Conservation (phyloP, 2,329 filamentous ascomycete species). For the Colletotrichum chlorophyti region DNA sequence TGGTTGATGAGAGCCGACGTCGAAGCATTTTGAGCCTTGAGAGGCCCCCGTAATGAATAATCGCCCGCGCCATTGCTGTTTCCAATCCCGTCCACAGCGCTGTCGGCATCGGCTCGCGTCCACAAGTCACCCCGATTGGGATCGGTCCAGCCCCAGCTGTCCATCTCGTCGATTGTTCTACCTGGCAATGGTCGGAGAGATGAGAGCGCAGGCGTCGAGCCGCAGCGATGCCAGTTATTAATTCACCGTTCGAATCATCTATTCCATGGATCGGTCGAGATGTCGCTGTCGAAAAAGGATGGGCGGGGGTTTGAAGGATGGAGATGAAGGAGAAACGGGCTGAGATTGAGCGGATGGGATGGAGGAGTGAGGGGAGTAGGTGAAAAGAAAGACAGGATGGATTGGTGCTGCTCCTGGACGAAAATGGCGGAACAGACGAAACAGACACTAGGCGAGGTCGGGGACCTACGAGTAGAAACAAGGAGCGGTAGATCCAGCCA, state of each 20-base stretch:
- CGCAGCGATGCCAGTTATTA: conserved; percentile 40
- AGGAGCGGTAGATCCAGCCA: conserved; percentile 38
- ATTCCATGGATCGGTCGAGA: conserved; percentile 39
- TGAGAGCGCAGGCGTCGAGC: conserved; percentile 38
- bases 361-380: conserved; percentile 32
- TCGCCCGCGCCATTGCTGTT: conserved; percentile 33
- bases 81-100: conserved; percentile 16
- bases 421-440: conserved; percentile 50
- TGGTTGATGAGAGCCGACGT: conserved; percentile 58
- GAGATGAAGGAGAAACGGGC: conserved; percentile 29
- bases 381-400: conserved; percentile 30
- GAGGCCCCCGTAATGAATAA: conserved; percentile 37
- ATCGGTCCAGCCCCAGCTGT: conserved; percentile 32
- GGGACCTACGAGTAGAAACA: conserved; percentile 42
- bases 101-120: conserved; percentile 35
- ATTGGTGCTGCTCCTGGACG: conserved; percentile 24
- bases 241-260: conserved; percentile 42
- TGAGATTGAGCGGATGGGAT: conserved; percentile 32
- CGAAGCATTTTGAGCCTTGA: conserved; percentile 35
- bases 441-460: conserved; percentile 44
- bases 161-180: conserved; percentile 30
- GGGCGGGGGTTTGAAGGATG: conserved; percentile 4
- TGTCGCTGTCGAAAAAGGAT: conserved; percentile 6
- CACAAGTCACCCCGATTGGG: conserved; percentile 32
- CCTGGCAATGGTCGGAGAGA: conserved; percentile 30